Evolutionary conservation across 805 yeast species (phyloP), one percentile per base, ranked within the genome.

Genomic region (Kazachstania kunashirensis): DNA sequence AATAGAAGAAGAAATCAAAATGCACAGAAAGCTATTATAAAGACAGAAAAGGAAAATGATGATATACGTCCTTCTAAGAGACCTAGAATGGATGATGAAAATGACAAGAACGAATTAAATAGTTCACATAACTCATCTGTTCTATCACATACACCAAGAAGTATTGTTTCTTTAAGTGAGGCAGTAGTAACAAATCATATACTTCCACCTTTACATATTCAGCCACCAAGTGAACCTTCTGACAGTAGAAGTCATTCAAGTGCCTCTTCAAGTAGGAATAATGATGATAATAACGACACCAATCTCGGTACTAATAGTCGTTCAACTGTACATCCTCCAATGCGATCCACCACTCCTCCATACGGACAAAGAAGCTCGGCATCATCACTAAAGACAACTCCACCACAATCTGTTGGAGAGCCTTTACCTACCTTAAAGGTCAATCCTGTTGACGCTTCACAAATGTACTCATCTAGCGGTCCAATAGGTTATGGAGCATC

Each of bases 1-100:
- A n/a, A 24, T 11, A 31, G 31, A 24, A 35, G 36, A 25, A 32
- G 38, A 24, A 35, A 24, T 13, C 4, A 12, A 5, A 7, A 12
- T 9, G 5, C 30, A 12, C 30, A 27, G 14, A 14, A 11, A 5
- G 30, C 30, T 15, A 9, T 9, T 27, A 16, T 16, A 5, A 17
- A 11, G 8, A 11, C 12, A 15, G 30, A 27, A 4, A 14, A 6
- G 5, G 16, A 5, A 5, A 12, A 11, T n/a, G 11, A 23, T 16
- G 15, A 14, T 6, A 11, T n/a, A 17, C 20, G 14, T 28, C 31
- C 31, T 15, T 12, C 20, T 2, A 28, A 28, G 31, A 28, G 31
- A 28, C 21, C 20, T 17, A 28, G 31, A 17, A 15, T 11, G 5
- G 23, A 20, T 20, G n/a, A 16, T 11, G 31, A 28, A 16, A 17